Evolutionary conservation across 192 early-diverging fungal genomes (phyloP).

Genomic region (Mortierella hygrophila): DNA sequence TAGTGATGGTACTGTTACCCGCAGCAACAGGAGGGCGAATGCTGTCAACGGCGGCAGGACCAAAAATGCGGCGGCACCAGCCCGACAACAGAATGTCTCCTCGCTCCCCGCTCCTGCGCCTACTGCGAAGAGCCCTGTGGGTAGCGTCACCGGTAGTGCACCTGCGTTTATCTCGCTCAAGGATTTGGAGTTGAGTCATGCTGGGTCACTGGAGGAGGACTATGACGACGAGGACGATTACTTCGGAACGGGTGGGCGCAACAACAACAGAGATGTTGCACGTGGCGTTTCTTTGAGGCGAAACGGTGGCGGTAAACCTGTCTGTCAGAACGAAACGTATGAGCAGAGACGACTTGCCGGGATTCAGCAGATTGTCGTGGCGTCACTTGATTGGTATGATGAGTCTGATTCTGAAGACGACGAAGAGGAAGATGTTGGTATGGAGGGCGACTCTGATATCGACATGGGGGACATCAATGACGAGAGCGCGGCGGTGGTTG

Average conservation of each 20-base stretch:
- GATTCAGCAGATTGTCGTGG: slow-evolving; percentile 31
- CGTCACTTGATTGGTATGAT: slow-evolving; percentile 32
- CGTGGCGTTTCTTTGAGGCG: background rate
- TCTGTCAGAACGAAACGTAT: slow-evolving; percentile 5
- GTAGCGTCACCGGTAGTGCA: background rate
- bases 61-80: background rate
- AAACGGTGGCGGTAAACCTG: background rate
- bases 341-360: slow-evolving; percentile 26
- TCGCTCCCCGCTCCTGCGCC: background rate
- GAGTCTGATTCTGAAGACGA: slow-evolving; percentile 50
- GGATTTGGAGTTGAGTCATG: slow-evolving; percentile 6
- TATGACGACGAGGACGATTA: slow-evolving; percentile 1
- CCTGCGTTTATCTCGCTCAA: slow-evolving; percentile 5
- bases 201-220: background rate
- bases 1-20: background rate
- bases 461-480: background rate
- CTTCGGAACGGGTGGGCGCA: background rate
- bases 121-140: background rate
- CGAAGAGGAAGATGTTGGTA: slow-evolving; percentile 6
- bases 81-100: background rate
- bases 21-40: background rate
- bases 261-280: background rate
- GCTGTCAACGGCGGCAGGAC: background rate
- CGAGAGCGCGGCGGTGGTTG: background rate
- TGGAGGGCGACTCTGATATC: background rate